Conservation (phyloP, 495 filamentous ascomycete genomes). For the Neurospora sp. region DNA sequence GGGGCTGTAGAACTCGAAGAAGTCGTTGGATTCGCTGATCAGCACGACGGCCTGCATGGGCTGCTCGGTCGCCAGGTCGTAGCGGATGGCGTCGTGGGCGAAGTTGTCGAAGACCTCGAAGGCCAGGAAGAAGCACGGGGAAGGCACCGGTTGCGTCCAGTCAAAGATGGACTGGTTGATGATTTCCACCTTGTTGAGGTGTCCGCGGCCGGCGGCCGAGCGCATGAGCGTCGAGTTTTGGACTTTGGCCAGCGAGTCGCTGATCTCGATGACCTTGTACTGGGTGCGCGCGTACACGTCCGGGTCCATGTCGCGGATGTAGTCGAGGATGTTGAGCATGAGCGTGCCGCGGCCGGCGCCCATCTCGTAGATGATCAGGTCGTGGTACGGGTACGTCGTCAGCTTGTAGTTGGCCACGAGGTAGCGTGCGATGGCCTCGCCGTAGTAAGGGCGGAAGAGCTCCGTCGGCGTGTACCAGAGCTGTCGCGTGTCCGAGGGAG, state of each 20-base stretch:
- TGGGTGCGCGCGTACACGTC: conserved; percentile 90
- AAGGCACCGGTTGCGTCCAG: conserved; percentile 76
- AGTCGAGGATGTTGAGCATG: conserved; percentile 96
- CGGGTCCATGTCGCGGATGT: conserved; percentile 81
- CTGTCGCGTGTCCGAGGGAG: conserved; percentile 65
- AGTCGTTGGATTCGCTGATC: conserved; percentile 78
- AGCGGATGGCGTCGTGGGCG: conserved; percentile 85
- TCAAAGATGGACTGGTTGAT: conserved; percentile 91
- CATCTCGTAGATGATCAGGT: conserved; percentile 98
- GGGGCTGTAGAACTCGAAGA: conserved; percentile 82
- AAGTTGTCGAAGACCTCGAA: conserved; percentile 99
- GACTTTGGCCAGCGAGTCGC: conserved; percentile 61
- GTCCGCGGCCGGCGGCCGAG: conserved; percentile 56
- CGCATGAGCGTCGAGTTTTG: conserved; percentile 61
- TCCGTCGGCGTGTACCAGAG: conserved; percentile 98
- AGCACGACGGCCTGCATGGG: conserved; percentile 80
- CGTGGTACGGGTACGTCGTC: conserved; percentile 86
- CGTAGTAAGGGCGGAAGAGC: conserved; percentile 92
- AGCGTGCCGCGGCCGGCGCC: conserved; percentile 94
- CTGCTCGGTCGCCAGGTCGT: conserved; percentile 61
- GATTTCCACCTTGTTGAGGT: conserved; percentile 80
- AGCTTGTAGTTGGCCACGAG: conserved; percentile 93
- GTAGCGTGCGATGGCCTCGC: conserved; percentile 90
- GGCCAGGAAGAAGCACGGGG: conserved; percentile 95
- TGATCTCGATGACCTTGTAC: conserved; percentile 95